These are phyloP conservation scores for Elsinoe batatas DNA, from an alignment of 2,329 filamentous ascomycete species.

Conservation along the genomic window DNA sequence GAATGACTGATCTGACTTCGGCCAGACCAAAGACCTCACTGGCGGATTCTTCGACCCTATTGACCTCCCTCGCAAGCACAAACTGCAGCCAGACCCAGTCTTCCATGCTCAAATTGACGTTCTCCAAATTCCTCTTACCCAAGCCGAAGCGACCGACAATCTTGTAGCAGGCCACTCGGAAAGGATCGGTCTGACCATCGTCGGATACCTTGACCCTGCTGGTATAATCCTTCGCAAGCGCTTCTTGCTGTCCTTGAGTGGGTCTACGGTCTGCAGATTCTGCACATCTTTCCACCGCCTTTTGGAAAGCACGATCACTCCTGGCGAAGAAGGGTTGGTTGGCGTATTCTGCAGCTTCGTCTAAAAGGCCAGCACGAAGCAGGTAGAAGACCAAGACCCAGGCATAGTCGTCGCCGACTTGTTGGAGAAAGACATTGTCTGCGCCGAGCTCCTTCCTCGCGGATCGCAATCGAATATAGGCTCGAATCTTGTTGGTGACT, in stretches of 20 bases:
- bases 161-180: slow-evolving; percentile 96
- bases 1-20: slow-evolving; percentile 67
- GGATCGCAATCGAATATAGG: slow-evolving; percentile 75
- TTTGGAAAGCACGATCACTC: slow-evolving; percentile 80
- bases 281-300: slow-evolving; percentile 78
- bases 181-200: slow-evolving; percentile 83
- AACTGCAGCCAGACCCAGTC: slow-evolving; percentile 62
- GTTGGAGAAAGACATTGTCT: slow-evolving; percentile 71
- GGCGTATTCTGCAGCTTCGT: slow-evolving; percentile 77
- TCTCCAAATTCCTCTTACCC: slow-evolving; percentile 45
- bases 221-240: slow-evolving; percentile 82
- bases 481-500: slow-evolving; percentile 80
- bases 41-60: slow-evolving; percentile 51
- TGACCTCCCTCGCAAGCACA: slow-evolving; percentile 51
- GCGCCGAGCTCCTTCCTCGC: slow-evolving; percentile 74
- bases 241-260: slow-evolving; percentile 68
- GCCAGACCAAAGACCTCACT: slow-evolving; percentile 53
- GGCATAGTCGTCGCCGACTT: slow-evolving; percentile 68
- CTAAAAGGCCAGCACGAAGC: slow-evolving; percentile 70
- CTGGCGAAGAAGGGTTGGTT: slow-evolving; percentile 70
- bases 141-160: slow-evolving; percentile 73
- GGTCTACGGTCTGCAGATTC: slow-evolving; percentile 67
- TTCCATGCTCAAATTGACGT: slow-evolving; percentile 50
- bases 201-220: slow-evolving; percentile 75
- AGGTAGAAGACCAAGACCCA: slow-evolving; percentile 95